phyloP scores from a whole-genome alignment of 225 moss, liverwort and hornwort species.

The Neckera pumila region DNA sequence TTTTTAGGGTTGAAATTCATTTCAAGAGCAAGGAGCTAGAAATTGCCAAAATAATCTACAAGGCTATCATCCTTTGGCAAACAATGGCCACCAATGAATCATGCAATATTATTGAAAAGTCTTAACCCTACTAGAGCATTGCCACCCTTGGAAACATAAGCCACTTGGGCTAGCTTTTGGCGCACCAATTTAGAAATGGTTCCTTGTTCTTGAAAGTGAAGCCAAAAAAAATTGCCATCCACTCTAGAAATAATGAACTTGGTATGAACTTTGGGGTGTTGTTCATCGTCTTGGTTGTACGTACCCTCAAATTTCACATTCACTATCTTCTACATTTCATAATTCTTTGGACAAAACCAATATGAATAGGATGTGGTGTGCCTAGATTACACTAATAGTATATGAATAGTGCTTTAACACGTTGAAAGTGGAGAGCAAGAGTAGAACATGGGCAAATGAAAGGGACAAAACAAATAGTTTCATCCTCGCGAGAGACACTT shows the following conservation, averaged over 20 bases:
- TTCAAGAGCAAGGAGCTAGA: neutral
- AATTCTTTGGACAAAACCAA: neutral
- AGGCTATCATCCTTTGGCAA: neutral
- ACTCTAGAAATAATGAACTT: too few relatives aligned
- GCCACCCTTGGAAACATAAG: neutral
- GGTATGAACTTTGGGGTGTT: neutral
- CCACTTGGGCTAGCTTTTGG: rapidly evolving
- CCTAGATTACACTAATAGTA: neutral
- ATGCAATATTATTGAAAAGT: neutral
- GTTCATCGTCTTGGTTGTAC: rapidly evolving
- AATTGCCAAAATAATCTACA: neutral
- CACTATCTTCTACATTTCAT: neutral
- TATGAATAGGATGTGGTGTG: neutral
- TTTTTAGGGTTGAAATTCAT: neutral
- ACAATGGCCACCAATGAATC: rapidly evolving
- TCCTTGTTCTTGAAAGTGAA: rapidly evolving
- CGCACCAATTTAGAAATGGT: rapidly evolving
- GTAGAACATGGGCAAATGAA: too few relatives aligned
- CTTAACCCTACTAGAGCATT: rapidly evolving
- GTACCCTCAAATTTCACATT: rapidly evolving
- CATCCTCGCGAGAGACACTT: rapidly evolving
- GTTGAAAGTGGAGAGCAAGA: neutral
- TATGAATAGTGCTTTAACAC: neutral
- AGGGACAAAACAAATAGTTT: neutral
- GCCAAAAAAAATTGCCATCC: neutral